A percentile compares a stretch with the other conserved stretches of the same genome.
Evolutionary conservation across 2,329 filamentous ascomycete species (phyloP).

Genomic region (Verticillium isaacii): DNA sequence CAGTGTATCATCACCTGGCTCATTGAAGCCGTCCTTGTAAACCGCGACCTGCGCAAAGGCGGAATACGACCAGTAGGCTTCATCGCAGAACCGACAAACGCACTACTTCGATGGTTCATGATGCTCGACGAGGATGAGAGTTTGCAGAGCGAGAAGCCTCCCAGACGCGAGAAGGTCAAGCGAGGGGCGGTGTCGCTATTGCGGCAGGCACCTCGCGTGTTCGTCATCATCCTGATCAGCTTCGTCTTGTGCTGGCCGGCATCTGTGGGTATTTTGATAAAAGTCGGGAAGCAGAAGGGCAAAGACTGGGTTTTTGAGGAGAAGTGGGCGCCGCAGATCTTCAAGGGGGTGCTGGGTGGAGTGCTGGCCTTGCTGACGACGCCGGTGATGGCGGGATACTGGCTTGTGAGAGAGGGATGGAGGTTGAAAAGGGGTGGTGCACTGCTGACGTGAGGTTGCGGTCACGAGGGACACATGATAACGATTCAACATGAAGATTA

Average conservation of each 20-base stretch:
- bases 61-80: constrained; percentile 43
- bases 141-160: constrained; percentile 3
- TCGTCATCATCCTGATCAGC: constrained; percentile 28
- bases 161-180: constrained; percentile 19
- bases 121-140: constrained; percentile 27
- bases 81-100: constrained; percentile 26
- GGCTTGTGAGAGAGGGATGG: constrained; percentile 47
- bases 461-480: neutral
- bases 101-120: constrained; percentile 36
- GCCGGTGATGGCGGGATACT: constrained; percentile 43
- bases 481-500: neutral
- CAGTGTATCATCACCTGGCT: constrained; percentile 49
- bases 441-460: neutral
- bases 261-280: constrained; percentile 36
- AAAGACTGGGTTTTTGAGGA: constrained; percentile 38
- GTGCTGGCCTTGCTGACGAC: constrained; percentile 40
- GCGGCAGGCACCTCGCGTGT: constrained; percentile 25
- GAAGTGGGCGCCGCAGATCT: constrained; percentile 42
- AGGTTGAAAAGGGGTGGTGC: constrained; percentile 14
- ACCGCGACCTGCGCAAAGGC: constrained; percentile 37
- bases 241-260: constrained; percentile 40
- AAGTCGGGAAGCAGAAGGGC: constrained; percentile 27
- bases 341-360: constrained; percentile 45
- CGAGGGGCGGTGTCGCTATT: constrained; percentile 23
- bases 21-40: constrained; percentile 42